Evolutionary conservation across 31 red algal species (phyloP).

Genomic region (Endocladia muricata): DNA sequence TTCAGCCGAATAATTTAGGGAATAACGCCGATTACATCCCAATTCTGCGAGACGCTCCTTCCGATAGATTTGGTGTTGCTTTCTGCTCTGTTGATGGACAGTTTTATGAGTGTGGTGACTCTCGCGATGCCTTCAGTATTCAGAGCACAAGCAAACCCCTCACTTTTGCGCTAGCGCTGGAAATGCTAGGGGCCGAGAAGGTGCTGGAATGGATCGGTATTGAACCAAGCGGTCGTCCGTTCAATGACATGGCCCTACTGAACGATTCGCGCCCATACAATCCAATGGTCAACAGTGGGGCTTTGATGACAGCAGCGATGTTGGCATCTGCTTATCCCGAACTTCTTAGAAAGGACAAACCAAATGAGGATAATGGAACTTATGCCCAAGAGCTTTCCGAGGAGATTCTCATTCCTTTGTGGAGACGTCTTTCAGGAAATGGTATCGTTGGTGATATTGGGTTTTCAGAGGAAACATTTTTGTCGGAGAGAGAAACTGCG

Average conservation of each 20-base stretch:
- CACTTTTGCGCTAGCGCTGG: constrained; percentile 39
- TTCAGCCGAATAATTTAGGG: constrained; percentile 3
- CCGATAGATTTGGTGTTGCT: constrained; percentile 44
- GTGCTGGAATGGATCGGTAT: constrained; percentile 35
- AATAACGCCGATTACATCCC: constrained; percentile 59
- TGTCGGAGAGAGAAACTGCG: constrained; percentile 46
- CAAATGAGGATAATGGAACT: constrained; percentile 18
- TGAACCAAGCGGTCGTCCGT: constrained; percentile 39
- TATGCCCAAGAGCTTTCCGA: constrained; percentile 28
- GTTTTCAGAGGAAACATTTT: constrained; percentile 39
- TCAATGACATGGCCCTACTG: constrained; percentile 45
- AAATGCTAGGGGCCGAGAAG: constrained; percentile 22
- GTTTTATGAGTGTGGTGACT: constrained; percentile 39
- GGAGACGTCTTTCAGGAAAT: constrained; percentile 26
- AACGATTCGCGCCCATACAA: constrained; percentile 45
- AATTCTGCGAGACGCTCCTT: constrained; percentile 25
- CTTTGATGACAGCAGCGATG: constrained; percentile 45
- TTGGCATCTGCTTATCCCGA: constrained; percentile 42
- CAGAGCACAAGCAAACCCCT: constrained; percentile 53
- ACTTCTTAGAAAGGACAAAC: constrained; percentile 16
- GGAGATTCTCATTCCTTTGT: constrained; percentile 25
- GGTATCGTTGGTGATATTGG: constrained; percentile 39
- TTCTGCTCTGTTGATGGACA: constrained; percentile 58
- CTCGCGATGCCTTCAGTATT: constrained; percentile 30
- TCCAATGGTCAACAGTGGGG: constrained; percentile 65